phyloP scores from a whole-genome alignment of 2,329 filamentous ascomycete genomes.

The Cryphonectria radicalis region DNA sequence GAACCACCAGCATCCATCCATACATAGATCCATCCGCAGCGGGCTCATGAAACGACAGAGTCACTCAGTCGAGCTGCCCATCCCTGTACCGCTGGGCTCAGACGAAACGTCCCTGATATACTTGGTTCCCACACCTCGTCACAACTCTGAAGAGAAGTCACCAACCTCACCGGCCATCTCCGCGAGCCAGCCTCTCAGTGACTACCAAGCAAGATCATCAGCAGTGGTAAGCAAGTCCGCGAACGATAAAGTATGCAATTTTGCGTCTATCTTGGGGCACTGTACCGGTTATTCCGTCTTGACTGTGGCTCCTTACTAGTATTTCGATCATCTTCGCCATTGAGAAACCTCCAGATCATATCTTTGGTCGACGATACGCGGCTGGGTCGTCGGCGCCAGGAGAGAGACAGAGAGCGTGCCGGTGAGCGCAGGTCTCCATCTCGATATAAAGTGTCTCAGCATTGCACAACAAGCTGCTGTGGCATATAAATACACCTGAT shows the following conservation, averaged over 20 bases:
- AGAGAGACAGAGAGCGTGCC: not conserved
- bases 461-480: not conserved
- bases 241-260: not conserved
- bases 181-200: too few relatives aligned
- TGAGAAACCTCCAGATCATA: not conserved
- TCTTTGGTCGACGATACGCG: not conserved
- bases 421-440: not conserved
- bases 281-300: not conserved
- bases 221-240: not conserved
- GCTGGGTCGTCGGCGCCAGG: not conserved
- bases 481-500: not conserved
- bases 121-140: not conserved
- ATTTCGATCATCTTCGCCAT: not conserved
- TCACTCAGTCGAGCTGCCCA: not conserved
- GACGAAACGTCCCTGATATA: not conserved
- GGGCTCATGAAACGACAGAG: not conserved
- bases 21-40: not conserved
- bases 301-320: not conserved
- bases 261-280: not conserved
- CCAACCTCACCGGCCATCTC: too few relatives aligned
- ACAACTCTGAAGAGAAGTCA: not conserved
- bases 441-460: not conserved
- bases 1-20: not conserved
- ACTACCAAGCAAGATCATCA: not conserved
- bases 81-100: not conserved